These are phyloP conservation scores for Sporormia fimetaria DNA, from an alignment of 495 filamentous ascomycete species.

Conservation along the genomic window DNA sequence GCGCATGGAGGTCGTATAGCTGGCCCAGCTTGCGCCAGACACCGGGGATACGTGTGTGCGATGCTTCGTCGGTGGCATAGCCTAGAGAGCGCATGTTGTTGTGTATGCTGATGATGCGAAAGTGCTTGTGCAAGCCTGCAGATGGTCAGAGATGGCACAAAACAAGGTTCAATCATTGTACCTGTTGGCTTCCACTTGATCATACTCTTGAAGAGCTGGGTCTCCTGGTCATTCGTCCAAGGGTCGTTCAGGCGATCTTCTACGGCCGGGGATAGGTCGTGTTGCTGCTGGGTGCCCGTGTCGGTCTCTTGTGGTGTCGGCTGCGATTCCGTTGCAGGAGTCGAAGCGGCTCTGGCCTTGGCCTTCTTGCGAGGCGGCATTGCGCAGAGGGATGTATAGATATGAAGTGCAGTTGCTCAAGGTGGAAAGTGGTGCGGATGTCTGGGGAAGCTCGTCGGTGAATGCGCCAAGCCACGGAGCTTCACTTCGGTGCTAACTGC, in stretches of 20 bases:
- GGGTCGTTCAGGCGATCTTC: conserved; percentile 47
- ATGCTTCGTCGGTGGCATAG: conserved; percentile 50
- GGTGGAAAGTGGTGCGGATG: too few species aligned
- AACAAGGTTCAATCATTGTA: conserved; percentile 26
- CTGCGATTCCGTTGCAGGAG: conserved; percentile 24
- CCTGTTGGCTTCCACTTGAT: conserved; percentile 93
- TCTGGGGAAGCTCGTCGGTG: too few species aligned
- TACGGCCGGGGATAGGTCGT: conserved; percentile 12
- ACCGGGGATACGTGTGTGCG: conserved; percentile 75
- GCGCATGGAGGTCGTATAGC: conserved; percentile 76
- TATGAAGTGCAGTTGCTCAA: neutral
- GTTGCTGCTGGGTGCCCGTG: conserved; percentile 7
- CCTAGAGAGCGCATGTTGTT: conserved; percentile 79
- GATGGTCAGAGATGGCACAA: neutral
- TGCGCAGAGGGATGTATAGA: neutral
- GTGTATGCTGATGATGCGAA: conserved; percentile 83
- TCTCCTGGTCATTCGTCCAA: conserved; percentile 94
- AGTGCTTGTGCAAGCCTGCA: conserved; percentile 96
- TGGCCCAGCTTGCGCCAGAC: conserved; percentile 82
- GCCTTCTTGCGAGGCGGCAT: conserved; percentile 27
- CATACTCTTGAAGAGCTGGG: conserved; percentile 76
- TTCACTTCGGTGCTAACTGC: too few species aligned
- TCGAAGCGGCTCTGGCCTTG: conserved; percentile 25
- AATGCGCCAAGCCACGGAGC: too few species aligned
- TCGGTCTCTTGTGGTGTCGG: conserved; percentile 22